Evolutionary conservation across 2,329 filamentous ascomycete species (phyloP).

Genomic region (Verruconis gallopava): DNA sequence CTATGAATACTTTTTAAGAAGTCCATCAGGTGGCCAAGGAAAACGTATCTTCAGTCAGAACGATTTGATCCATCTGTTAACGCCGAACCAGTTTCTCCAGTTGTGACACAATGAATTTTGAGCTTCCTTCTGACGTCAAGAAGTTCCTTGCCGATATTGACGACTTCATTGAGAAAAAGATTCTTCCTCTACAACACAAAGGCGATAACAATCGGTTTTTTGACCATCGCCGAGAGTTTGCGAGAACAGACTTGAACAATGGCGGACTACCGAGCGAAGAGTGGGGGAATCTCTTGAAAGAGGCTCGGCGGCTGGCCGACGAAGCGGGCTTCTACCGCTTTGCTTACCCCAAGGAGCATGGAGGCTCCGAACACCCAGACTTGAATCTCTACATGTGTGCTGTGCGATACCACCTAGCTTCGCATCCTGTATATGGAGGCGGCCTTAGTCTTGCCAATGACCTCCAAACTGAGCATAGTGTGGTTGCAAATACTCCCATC

Average conservation of each 20-base stretch:
- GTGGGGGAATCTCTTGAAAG: slow-evolving; percentile 42
- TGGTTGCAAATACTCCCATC: slow-evolving; percentile 51
- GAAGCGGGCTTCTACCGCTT: slow-evolving; percentile 49
- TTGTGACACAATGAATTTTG: slow-evolving; percentile 1
- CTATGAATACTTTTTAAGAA: no score
- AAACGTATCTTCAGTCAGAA: background rate
- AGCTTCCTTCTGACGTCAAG: slow-evolving; percentile 3
- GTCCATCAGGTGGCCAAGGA: no score
- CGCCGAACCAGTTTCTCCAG: background rate
- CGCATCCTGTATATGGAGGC: slow-evolving; percentile 23
- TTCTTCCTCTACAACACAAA: slow-evolving; percentile 40
- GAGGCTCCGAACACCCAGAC: slow-evolving; percentile 31
- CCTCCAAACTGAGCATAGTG: slow-evolving; percentile 49
- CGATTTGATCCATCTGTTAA: background rate
- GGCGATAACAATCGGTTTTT: slow-evolving; percentile 52
- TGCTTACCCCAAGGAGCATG: slow-evolving; percentile 42
- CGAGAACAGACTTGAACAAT: slow-evolving; percentile 48
- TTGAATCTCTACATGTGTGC: slow-evolving; percentile 51
- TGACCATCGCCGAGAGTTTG: slow-evolving; percentile 49
- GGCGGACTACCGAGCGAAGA: slow-evolving; percentile 43
- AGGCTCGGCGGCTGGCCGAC: slow-evolving; percentile 40
- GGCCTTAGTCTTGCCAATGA: slow-evolving; percentile 50
- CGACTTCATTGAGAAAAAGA: slow-evolving; percentile 41
- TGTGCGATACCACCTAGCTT: slow-evolving; percentile 47
- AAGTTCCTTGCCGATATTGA: slow-evolving; percentile 39